These are phyloP conservation scores for Paraleonurus japonicus DNA, from an alignment of 257 asterid genomes.

Conservation along the genomic window DNA sequence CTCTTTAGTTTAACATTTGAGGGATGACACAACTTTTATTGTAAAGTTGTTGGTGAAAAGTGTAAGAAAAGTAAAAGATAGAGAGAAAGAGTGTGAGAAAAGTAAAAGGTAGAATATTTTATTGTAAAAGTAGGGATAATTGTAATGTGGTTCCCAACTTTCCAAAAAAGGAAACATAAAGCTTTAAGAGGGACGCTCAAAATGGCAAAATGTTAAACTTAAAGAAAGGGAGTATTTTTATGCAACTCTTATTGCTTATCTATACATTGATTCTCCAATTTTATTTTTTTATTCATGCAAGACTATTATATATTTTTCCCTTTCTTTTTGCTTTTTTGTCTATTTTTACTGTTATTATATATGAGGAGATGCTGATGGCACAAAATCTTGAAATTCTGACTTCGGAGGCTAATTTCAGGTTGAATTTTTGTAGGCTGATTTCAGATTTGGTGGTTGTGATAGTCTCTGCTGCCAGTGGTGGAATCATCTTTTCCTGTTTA, in stretches of 20 bases:
- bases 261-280: slow-evolving; percentile 13
- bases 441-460: slow-evolving; percentile 96
- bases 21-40: too few relatives aligned
- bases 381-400: slow-evolving; percentile 17
- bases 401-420: background rate
- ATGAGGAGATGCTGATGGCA: slow-evolving; percentile 23
- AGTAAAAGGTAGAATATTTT: too few relatives aligned
- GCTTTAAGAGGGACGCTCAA: too few relatives aligned
- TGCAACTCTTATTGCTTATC: background rate
- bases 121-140: too few relatives aligned
- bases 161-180: too few relatives aligned
- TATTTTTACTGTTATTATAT: background rate
- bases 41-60: too few relatives aligned
- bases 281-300: background rate
- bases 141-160: too few relatives aligned
- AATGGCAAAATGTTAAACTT: too few relatives aligned
- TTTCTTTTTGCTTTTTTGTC: background rate
- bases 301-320: background rate
- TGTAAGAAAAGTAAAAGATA: too few relatives aligned
- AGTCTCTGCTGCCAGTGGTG: slow-evolving; percentile 98
- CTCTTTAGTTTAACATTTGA: too few relatives aligned
- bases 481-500: slow-evolving; percentile 88
- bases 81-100: too few relatives aligned
- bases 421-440: slow-evolving; percentile 67
- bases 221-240: too few relatives aligned